Evolutionary conservation across 495 filamentous ascomycete species (phyloP).

Genomic region (Xylaria grammica): DNA sequence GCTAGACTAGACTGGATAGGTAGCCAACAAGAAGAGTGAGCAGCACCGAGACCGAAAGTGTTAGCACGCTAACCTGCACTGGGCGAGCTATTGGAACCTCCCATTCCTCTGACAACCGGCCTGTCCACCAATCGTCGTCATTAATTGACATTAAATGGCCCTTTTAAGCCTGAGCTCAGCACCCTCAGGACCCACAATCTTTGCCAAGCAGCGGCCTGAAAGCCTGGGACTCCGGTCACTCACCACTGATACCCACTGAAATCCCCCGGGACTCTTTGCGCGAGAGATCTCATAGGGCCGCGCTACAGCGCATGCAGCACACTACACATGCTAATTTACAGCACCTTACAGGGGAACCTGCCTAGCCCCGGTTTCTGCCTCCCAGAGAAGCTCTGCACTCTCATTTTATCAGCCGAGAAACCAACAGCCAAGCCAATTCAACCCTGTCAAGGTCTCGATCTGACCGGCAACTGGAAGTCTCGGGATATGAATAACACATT

Average conservation of each 20-base stretch:
- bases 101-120: conserved; percentile 27
- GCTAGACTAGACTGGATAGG: background rate
- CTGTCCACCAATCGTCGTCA: conserved; percentile 19
- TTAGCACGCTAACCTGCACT: background rate
- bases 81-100: conserved; percentile 14
- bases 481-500: no score
- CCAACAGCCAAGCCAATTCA: conserved; percentile 1
- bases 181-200: conserved; percentile 4
- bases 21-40: background rate
- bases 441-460: background rate
- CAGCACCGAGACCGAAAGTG: background rate
- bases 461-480: no score
- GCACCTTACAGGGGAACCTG: background rate
- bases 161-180: conserved; percentile 29
- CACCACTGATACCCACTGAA: background rate
- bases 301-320: background rate
- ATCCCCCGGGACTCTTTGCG: background rate
- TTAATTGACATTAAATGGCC: conserved; percentile 20
- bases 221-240: conserved; percentile 1
- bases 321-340: conserved; percentile 1
- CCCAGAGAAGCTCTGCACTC: background rate
- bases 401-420: conserved; percentile 7
- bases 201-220: conserved; percentile 15
- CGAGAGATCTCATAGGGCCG: conserved; percentile 8
- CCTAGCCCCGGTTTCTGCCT: no score